A percentile compares a stretch with the other conserved stretches of the same genome.
Evolutionary conservation across 108 stramenopile genomes (phyloP).

Genomic region (Halocafeteria seosinensis): DNA sequence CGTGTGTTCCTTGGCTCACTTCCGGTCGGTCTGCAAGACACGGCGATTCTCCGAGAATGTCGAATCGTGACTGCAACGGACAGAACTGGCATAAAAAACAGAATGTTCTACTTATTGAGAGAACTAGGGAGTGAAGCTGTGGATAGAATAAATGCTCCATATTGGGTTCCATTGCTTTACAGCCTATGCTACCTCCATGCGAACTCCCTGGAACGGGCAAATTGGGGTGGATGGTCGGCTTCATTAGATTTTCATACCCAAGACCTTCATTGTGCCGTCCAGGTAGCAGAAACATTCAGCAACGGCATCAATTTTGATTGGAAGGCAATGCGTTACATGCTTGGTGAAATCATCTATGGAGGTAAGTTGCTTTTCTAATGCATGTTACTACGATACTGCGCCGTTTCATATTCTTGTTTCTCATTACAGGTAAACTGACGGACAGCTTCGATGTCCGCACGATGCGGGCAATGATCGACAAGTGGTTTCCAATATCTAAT

Average conservation of each 20-base stretch:
- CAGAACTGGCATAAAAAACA: conserved; percentile 63
- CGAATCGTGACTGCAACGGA: conserved; percentile 75
- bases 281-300: conserved; percentile 50
- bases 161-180: conserved; percentile 62
- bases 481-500: too few relatives aligned
- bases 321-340: neutral
- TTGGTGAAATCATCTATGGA: neutral
- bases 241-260: conserved; percentile 75
- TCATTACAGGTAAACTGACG: too few relatives aligned
- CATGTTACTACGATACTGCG: too few relatives aligned
- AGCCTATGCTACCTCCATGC: conserved; percentile 68
- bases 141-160: conserved; percentile 60
- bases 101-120: conserved; percentile 64
- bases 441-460: too few relatives aligned
- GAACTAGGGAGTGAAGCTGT: conserved; percentile 69
- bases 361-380: too few relatives aligned
- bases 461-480: too few relatives aligned
- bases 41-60: conserved; percentile 68
- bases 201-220: conserved; percentile 62
- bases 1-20: conserved; percentile 66
- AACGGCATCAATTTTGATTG: neutral
- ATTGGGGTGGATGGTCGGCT: conserved; percentile 76
- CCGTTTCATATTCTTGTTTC: too few relatives aligned
- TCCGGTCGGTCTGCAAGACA: conserved; percentile 57
- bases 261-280: conserved; percentile 61